Base-by-base conservation (phyloP, 306 rosid genomes). In the Rosa multiflora region DNA sequence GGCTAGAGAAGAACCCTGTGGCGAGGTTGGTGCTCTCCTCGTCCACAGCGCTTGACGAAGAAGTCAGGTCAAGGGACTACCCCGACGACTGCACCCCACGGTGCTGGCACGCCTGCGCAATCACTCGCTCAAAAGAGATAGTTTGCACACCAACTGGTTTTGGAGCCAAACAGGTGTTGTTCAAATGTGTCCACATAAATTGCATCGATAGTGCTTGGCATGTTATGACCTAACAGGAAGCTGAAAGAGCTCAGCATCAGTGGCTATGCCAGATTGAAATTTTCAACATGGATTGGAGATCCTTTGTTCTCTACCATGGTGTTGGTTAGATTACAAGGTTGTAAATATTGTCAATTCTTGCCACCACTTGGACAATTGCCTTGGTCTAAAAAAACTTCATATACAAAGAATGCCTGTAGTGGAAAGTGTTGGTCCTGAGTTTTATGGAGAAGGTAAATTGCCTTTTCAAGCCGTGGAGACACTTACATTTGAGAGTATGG, bases 261-360 rank as follows among this genome's bases (percentile, higher is more conserved):
- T 7, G 70, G 76, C 2, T 78, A 78, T 59, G 76, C 11, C 0
- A 76, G 76, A 56, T 13, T 1, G 0, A 6, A 61, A 11, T 59
- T 78, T 70, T 67, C 82, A 13, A 7, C 71, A 0, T 78, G 82
- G 82, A 29, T 78, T 5, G 55, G 47, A 32, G 11, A 2, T 20
- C 13, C 42, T 70, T 70, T 8, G 35, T 71, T 78, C 53, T 52
- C 71, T 32, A 13, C 59, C 4, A 32, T 78, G 63, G 32, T n/a
- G 61, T 0, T 11, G 10, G 6, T 76, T 5, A 64, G 15, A 4
- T 63, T 76, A 32, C 39, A 47, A 48, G 10, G 17, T 48, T 76
- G 79, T 44, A 0, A 44, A 0, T 1, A 44, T 44, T 44, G 47
- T 44, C 11, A 44, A 8, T 44, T 44, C 10, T 8, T 44, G 47